Evolutionary conservation across 345 rosid species (phyloP).

Genomic region (Luvunga scandens): DNA sequence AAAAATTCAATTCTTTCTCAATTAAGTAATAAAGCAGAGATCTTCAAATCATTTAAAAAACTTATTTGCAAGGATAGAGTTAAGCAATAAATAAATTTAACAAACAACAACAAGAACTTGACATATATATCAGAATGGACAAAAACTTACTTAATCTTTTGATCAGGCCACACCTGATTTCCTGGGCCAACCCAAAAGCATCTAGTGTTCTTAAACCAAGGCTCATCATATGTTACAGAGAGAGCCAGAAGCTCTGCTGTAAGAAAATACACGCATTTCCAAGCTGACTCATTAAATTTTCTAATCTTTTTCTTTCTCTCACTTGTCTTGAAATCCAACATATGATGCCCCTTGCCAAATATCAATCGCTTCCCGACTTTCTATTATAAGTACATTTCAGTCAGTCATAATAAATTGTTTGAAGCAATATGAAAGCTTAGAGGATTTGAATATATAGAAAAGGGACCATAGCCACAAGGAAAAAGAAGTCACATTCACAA

Average conservation of each 20-base stretch:
- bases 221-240: slow-evolving; percentile 71
- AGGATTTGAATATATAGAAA: not conserved
- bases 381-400: slow-evolving; percentile 40
- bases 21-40: slow-evolving; percentile 10
- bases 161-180: slow-evolving; percentile 94
- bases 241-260: slow-evolving; percentile 83
- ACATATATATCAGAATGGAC: not conserved
- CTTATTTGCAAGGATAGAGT: slow-evolving; percentile 1
- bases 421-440: not conserved
- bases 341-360: slow-evolving; percentile 42
- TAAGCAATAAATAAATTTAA: slow-evolving; percentile 2
- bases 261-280: slow-evolving; percentile 85
- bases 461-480: not conserved
- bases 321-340: slow-evolving; percentile 20
- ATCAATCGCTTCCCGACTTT: slow-evolving; percentile 53
- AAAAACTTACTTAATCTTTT: slow-evolving; percentile 64
- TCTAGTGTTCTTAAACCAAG: slow-evolving; percentile 80
- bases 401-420: not conserved
- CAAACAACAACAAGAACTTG: not conserved
- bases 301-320: slow-evolving; percentile 51
- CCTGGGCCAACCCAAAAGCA: slow-evolving; percentile 95
- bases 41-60: not conserved
- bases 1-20: slow-evolving; percentile 6
- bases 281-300: slow-evolving; percentile 96
- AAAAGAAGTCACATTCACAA: not conserved